Base-by-base conservation (phyloP, 148 eudicot genomes). In the Silene uniflora region DNA sequence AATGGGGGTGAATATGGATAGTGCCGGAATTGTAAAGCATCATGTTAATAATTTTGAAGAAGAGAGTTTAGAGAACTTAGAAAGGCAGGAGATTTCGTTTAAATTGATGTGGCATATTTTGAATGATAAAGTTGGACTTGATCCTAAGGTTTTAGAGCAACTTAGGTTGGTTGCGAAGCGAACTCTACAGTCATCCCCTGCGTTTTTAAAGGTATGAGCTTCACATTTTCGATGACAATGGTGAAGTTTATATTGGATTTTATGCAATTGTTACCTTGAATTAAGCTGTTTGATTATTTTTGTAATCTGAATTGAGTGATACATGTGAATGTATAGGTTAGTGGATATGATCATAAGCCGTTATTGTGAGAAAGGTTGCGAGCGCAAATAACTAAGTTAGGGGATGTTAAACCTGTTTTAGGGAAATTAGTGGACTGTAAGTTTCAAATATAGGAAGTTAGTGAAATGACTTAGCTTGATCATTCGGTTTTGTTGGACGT, bases 81-180 rank as follows among this genome's bases (percentile, higher is more conserved):
- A 92, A 85, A 88, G 83, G 74, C 90, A 89, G 75, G 97, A 92
- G 75, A 88, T 88, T 69, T 87, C 88, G 9, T 91, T 89, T 69
- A 91, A 88, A 60, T 82, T 96, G 78, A 87, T 92, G 25, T 89
- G 84, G 49, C 81, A 82, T 67, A 73, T 89, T 56, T 79, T 92
- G 78, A 84, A 80, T 70, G 88, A 75, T 72, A 92, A 82, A 84
- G 88, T 85, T 63, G 58, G 77, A 2, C 75, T 92, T 69, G 93
- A 89, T 75, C 71, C 86, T 69, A 80, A 79, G 77, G 84, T 91
- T 74, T 73, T 92, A 85, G 97, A 96, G 75, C 94, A 89, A 80
- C 93, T 91, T 66, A 77, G 94, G 58, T 74, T 77, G 23, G 84
- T 88, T 67, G 87, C 97, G 4, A 96, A 89, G 85, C 81, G 79